Evolutionary conservation across 2,329 filamentous ascomycete species (phyloP).

Genomic region (Allantophomopsis lycopodina): DNA sequence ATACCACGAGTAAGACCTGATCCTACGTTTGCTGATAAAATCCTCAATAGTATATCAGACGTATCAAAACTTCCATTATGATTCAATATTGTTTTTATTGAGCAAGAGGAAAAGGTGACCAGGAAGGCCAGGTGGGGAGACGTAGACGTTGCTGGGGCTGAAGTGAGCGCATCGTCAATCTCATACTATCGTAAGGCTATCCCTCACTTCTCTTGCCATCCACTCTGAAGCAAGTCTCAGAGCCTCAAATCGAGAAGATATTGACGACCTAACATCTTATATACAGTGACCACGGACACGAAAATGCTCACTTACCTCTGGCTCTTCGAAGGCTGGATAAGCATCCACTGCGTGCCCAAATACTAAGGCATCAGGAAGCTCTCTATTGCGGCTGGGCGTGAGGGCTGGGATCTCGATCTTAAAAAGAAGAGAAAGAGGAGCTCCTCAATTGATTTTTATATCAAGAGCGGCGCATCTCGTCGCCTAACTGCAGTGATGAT

Average conservation of each 20-base stretch:
- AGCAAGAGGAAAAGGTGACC: no score
- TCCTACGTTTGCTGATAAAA: no score
- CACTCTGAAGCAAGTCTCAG: not conserved
- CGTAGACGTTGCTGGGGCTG: not conserved
- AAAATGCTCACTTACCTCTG: not conserved
- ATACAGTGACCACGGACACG: not conserved
- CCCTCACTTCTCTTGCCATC: not conserved
- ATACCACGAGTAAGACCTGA: no score
- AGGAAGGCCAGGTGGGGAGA: no score
- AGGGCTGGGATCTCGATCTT: not conserved
- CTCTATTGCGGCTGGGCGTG: not conserved
- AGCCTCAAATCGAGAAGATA: not conserved
- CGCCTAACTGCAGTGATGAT: no score
- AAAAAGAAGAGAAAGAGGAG: not conserved
- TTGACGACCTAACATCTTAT: not conserved
- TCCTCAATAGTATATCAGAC: no score
- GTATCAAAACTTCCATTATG: no score
- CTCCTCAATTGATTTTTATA: not conserved
- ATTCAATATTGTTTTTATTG: no score
- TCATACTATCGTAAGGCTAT: not conserved
- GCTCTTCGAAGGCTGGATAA: not conserved
- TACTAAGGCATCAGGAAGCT: not conserved
- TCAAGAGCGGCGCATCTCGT: no score
- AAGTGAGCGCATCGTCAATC: not conserved
- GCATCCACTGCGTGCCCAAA: not conserved